Evolutionary conservation across 805 yeast genomes (phyloP), one percentile per base, ranked within the genome.

Genomic region (Priceomyces medius): DNA sequence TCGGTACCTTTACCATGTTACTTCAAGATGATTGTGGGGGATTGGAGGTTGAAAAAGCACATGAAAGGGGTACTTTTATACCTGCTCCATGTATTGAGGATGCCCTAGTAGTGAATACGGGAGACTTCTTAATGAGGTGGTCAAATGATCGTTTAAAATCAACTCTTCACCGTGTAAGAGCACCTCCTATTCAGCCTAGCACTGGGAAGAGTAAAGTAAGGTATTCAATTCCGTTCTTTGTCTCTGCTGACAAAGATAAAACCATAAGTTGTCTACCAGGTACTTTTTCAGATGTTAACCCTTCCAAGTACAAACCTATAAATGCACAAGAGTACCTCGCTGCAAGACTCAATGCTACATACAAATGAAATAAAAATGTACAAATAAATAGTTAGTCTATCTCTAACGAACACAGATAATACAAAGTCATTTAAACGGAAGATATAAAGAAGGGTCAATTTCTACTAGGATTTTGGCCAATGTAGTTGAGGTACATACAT

Each of bases 161-260:
- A 1, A 68, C 71, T 2, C 44, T 64, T n/a, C 74, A 69, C 42
- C 51, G 74, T 35, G 74, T 70, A 7, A 52, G 9, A 61, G 62
- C 41, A 49, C 63, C 17, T 53, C 59, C 6, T 48, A 28, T 49
- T 20, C 46, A 47, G 19, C 40, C 53, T 4, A 24, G 23, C 2
- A 46, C 48, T 14, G 55, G 54, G 1, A 39, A 50, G 9, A 26
- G 53, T 3, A 51, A 41, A 35, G 56, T 32, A 4, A 47, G 63
- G 26, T 58, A 47, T 41, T 58, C 63, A 4, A 52, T 56, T 13
- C 60, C 63, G 8, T 58, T 47, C 38, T 61, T 59, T 44, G 49
- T 60, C 8, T 42, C 54, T 26, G 61, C 59, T 3, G 48, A 58
- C 34, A 37, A 42, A 37, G 59, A 56, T 19, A 41, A 17, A 18